A percentile compares a stretch with the other conserved stretches of the same genome.
These are phyloP conservation scores for Coemansia sp. DNA, from an alignment of 192 early-diverging fungal genomes.

Conservation along the genomic window DNA sequence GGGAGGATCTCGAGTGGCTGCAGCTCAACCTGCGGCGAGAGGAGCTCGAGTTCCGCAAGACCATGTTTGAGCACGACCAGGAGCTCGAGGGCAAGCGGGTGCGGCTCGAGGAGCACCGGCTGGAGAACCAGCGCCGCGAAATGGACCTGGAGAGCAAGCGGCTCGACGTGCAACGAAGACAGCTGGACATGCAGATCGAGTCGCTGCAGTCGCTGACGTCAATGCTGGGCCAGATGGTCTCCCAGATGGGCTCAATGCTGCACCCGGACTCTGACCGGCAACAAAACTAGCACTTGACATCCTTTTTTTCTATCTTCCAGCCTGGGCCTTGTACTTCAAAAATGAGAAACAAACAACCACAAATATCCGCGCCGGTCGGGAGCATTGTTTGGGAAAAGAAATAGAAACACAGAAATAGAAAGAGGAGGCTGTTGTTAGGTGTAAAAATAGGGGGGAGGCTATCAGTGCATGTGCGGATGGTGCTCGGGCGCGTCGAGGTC, in stretches of 20 bases:
- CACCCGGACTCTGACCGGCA: not conserved
- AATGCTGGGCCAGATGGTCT: conserved; percentile 28
- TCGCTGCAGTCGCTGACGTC: conserved; percentile 21
- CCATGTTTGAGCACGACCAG: conserved; percentile 35
- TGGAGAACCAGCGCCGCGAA: conserved; percentile 35
- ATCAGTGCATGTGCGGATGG: conserved; percentile 13
- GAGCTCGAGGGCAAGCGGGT: conserved; percentile 34
- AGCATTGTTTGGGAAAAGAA: too few species aligned
- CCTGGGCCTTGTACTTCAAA: not conserved
- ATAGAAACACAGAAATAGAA: too few species aligned
- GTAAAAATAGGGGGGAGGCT: not conserved
- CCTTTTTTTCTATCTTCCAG: not conserved
- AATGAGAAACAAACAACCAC: too few species aligned
- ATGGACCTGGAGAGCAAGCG: conserved; percentile 35
- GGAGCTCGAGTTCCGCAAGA: conserved; percentile 47
- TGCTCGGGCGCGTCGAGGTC: conserved; percentile 48
- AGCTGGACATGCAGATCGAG: conserved; percentile 40
- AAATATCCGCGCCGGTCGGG: too few species aligned
- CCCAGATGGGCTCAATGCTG: not conserved
- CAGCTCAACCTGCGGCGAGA: conserved; percentile 48
- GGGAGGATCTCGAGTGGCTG: conserved; percentile 50
- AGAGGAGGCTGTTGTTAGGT: not conserved
- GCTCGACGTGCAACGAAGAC: conserved; percentile 16
- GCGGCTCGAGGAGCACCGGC: conserved; percentile 27
- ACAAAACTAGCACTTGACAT: not conserved